Evolutionary conservation across 345 rosid species (phyloP).

Genomic region (Mercurialis annua): DNA sequence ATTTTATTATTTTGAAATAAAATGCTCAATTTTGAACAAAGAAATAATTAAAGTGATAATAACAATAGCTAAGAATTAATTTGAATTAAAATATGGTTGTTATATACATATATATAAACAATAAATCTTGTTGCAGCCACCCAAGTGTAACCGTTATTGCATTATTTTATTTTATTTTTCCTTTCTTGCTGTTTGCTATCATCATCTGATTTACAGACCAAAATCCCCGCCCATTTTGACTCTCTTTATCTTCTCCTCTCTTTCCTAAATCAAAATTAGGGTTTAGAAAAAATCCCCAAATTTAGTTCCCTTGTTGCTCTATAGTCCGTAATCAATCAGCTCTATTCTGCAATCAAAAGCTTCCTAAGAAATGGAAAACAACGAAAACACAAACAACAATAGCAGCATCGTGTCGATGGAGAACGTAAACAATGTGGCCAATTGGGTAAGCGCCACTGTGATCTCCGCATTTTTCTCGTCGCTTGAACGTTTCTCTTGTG

Average conservation of each 20-base stretch:
- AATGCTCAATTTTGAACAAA: no score
- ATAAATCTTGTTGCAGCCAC: no score
- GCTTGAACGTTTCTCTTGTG: slow-evolving; percentile 87
- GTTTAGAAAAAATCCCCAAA: not conserved
- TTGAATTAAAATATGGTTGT: no score
- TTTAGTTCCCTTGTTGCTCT: not conserved
- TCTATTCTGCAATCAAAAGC: not conserved
- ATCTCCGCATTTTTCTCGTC: slow-evolving; percentile 84
- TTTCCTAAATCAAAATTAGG: not conserved
- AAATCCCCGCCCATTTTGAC: not conserved
- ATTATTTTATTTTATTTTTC: no score
- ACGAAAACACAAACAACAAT: slow-evolving; percentile 7
- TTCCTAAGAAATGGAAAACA: slow-evolving; percentile 27
- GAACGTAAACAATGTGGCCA: slow-evolving; percentile 52
- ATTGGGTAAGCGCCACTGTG: slow-evolving; percentile 70
- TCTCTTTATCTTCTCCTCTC: not conserved
- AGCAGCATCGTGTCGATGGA: slow-evolving; percentile 38
- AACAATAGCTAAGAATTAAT: no score
- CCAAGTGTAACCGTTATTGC: no score
- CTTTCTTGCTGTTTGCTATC: no score
- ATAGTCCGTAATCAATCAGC: not conserved
- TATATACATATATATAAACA: no score
- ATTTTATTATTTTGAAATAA: no score
- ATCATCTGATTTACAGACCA: no score
- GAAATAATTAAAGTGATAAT: no score